These are phyloP conservation scores for Thelonectria olida DNA, from an alignment of 2,329 filamentous ascomycete species.

Conservation along the genomic window DNA sequence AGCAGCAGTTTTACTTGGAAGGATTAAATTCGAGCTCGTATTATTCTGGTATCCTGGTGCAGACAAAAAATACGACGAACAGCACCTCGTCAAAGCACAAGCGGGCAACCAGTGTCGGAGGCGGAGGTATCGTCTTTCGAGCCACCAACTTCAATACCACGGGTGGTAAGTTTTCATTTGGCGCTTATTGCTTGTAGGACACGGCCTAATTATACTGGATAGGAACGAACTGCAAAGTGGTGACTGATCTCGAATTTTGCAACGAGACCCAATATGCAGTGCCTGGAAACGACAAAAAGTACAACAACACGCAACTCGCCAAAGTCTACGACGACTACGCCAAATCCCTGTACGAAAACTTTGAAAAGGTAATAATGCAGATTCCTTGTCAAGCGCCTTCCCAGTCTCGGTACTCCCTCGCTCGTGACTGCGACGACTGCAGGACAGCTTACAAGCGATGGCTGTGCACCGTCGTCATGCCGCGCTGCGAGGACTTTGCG, in stretches of 20 bases:
- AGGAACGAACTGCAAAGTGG: conserved; percentile 85
- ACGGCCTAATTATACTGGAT: conserved; percentile 18
- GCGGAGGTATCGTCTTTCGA: conserved; percentile 80
- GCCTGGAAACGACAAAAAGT: conserved; percentile 76
- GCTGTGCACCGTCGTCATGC: conserved; percentile 93
- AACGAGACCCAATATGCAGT: conserved; percentile 90
- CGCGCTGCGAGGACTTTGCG: conserved; percentile 87
- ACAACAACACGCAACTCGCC: conserved; percentile 70
- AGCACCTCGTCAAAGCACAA: conserved; percentile 57
- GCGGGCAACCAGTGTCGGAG: conserved; percentile 60
- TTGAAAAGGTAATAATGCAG: conserved; percentile 83
- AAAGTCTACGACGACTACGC: conserved; percentile 83
- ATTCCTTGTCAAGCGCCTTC: conserved; percentile 82
- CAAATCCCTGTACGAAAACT: conserved; percentile 74
- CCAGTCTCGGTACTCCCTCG: conserved; percentile 83
- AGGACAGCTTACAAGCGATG: conserved; percentile 86
- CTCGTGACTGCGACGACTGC: conserved; percentile 79
- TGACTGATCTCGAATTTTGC: conserved; percentile 91
- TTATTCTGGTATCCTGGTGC: conserved; percentile 78
- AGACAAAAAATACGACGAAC: conserved; percentile 54
- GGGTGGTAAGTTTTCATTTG: conserved; percentile 66
- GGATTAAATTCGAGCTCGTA: conserved; percentile 75
- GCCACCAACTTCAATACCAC: conserved; percentile 82
- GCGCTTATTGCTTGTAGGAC: no score
- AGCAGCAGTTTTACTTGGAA: conserved; percentile 87